Evolutionary conservation across 192 early-diverging fungal species (phyloP), one percentile per base, ranked within the genome.

Genomic region (Coemansia sp.): DNA sequence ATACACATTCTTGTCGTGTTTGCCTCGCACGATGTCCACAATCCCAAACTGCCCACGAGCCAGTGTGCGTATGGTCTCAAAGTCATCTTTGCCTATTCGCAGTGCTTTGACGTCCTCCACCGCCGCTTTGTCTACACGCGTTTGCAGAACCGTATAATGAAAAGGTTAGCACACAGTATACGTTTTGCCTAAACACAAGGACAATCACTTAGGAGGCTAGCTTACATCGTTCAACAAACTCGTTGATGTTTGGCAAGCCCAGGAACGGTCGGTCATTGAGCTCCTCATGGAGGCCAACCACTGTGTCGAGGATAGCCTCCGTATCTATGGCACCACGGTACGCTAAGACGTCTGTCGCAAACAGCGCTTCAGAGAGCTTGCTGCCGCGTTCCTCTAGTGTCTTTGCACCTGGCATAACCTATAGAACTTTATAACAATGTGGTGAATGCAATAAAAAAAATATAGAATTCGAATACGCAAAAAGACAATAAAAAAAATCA

Each of bases 1-100:
- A 75, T 93, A 94, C 19, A 90, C 86, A 53, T 78, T 81, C 50
- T 85, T 83, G 71, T 91, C 87, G 11, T 84, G 74, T 48, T 89
- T 92, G 64, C 87, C 87, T 16, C 85, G 79, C 7, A 96, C 94
- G 37, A 96, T 89, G 46, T 90, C 92, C 17, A 96, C 80, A 16
- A 83, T 83, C 16, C 80, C 80, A 71, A 83, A 83, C 75, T 83
- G 80, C 7, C 80, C 80, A 39, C 80, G 75, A 21, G 80, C 80
- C 61, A 83, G 69, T 40, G 80, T 74, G 35, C 75, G 66, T 17
- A 83, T 59, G 68, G 71, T 68, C 68, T 83, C 80, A 70, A 77
- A 83, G 65, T 83, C 80, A 6, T 34, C 31, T 44, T 78, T 83
- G 65, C 75, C 42, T 50, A 83, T 46, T 41, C 80, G 67, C 68